Evolutionary conservation across 2,329 filamentous ascomycete genomes (phyloP).

Genomic region (Talaromyces sp.): DNA sequence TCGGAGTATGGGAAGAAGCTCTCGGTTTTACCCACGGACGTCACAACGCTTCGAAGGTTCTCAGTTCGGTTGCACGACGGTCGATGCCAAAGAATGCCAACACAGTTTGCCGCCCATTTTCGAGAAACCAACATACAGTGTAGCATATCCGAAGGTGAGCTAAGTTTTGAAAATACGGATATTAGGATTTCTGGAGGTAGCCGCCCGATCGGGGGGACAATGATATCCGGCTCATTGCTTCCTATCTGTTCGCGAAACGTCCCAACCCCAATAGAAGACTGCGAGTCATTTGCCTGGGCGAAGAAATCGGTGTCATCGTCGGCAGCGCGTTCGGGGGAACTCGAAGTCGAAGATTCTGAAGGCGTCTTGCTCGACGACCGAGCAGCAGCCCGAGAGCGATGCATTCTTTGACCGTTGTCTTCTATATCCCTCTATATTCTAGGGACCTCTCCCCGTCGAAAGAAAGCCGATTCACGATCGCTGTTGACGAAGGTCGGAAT

Average conservation of each 20-base stretch:
- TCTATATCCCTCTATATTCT: slow-evolving; percentile 1
- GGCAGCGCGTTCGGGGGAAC: slow-evolving; percentile 55
- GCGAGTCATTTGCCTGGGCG: slow-evolving; percentile 77
- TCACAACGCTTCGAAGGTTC: slow-evolving; percentile 76
- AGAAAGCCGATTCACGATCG: background rate
- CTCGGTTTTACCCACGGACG: slow-evolving; percentile 66
- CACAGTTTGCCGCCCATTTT: slow-evolving; percentile 86
- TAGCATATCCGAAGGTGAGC: slow-evolving; percentile 70
- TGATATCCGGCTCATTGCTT: slow-evolving; percentile 45
- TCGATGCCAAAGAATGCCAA: slow-evolving; percentile 91
- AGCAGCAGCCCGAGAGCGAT: slow-evolving; percentile 35
- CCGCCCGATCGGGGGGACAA: slow-evolving; percentile 65
- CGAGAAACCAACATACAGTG: slow-evolving; percentile 93
- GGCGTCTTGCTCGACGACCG: slow-evolving; percentile 40
- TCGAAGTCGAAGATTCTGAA: slow-evolving; percentile 45
- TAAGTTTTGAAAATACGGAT: slow-evolving; percentile 81
- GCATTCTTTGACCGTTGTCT: slow-evolving; percentile 28
- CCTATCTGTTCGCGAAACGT: slow-evolving; percentile 72
- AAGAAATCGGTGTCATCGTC: slow-evolving; percentile 95
- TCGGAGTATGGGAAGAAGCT: slow-evolving; percentile 86
- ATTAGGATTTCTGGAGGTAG: slow-evolving; percentile 95
- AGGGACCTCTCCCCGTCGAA: slow-evolving; percentile 2
- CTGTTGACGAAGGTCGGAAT: background rate
- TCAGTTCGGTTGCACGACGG: slow-evolving; percentile 85
- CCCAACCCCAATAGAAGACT: slow-evolving; percentile 82